Percentiles rank a stretch among this genome's conserved stretches.
Conservation (phyloP, 306 rosid species). For the Ormosia semicastrata region DNA sequence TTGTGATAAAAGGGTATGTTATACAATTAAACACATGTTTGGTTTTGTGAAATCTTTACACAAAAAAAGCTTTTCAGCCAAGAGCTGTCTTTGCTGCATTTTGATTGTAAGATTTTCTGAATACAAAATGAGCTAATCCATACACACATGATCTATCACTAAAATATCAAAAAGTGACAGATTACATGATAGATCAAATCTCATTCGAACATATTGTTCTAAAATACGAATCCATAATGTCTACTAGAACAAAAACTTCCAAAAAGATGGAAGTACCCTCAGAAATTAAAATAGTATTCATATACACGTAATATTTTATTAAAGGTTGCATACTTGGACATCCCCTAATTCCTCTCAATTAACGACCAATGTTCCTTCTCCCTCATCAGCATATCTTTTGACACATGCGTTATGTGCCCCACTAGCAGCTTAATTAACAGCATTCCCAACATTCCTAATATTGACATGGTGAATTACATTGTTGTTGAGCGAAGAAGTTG, state of each 20-base stretch:
- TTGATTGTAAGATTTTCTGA: no score
- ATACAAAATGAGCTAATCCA: background rate
- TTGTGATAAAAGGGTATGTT: no score
- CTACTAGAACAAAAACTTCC: background rate
- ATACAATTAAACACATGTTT: no score
- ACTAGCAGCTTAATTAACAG: background rate
- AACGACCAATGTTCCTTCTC: background rate
- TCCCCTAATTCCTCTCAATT: background rate
- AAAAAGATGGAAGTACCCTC: background rate
- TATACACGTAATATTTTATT: no score
- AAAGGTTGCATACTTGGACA: no score
- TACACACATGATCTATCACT: background rate
- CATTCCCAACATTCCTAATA: background rate
- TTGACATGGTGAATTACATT: no score
- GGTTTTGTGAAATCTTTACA: no score
- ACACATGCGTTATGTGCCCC: background rate
- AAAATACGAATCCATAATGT: background rate
- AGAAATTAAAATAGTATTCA: background rate
- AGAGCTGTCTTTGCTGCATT: no score
- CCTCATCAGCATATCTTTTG: background rate
- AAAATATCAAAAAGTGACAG: background rate
- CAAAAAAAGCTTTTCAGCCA: no score
- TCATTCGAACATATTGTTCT: background rate
- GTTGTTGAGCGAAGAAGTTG: no score
- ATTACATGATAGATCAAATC: background rate